phyloP scores from a whole-genome alignment of 495 filamentous ascomycete species.

The Cercophora sp. region DNA sequence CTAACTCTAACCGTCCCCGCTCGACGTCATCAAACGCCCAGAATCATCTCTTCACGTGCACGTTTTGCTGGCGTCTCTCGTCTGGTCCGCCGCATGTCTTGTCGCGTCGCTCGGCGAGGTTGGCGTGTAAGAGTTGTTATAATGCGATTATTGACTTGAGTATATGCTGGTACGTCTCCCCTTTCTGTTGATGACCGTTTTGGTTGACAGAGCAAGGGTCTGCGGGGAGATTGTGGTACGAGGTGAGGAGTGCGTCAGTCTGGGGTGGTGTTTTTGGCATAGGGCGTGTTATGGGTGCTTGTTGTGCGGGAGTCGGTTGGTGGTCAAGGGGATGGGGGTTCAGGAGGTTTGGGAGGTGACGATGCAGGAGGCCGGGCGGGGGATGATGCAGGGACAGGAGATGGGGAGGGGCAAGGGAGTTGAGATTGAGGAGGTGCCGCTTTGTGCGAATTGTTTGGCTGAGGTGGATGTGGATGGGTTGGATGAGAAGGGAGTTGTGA shows the following conservation, averaged over 20 bases:
- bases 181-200: neutral
- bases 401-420: constrained; percentile 13
- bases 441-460: constrained; percentile 30
- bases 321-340: constrained; percentile 12
- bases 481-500: constrained; percentile 11
- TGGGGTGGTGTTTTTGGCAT: constrained; percentile 51
- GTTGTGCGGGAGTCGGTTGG: constrained; percentile 31
- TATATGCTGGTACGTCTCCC: constrained; percentile 32
- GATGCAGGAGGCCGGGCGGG: neutral
- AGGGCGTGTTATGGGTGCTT: constrained; percentile 45
- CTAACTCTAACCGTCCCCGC: no score
- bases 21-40: no score
- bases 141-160: constrained; percentile 36
- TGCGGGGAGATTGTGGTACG: constrained; percentile 44
- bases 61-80: constrained; percentile 42
- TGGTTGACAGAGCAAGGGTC: constrained; percentile 23
- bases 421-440: constrained; percentile 33
- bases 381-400: neutral
- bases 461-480: constrained; percentile 22
- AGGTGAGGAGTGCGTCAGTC: constrained; percentile 42
- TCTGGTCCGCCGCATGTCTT: constrained; percentile 23
- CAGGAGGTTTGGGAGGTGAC: constrained; percentile 18
- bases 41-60: constrained; percentile 49
- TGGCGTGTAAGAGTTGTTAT: constrained; percentile 40
- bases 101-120: constrained; percentile 27